Percentiles rank a stretch among this genome's conserved stretches.
phyloP scores from a whole-genome alignment of 2,329 filamentous ascomycete species.

The Trichoderma arundinaceum region DNA sequence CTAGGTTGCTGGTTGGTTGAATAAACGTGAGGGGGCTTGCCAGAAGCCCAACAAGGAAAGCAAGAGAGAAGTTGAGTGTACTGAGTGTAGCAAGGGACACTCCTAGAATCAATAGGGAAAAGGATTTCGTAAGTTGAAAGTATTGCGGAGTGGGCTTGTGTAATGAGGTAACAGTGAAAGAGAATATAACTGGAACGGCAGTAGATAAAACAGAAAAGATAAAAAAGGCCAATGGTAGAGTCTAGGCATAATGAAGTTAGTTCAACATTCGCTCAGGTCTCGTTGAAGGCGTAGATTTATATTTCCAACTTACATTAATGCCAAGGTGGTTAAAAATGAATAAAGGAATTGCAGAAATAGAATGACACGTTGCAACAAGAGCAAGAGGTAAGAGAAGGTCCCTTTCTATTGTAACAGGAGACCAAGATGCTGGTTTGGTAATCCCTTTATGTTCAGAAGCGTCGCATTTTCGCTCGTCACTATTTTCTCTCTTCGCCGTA shows the following conservation, averaged over 20 bases:
- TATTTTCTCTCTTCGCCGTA: neutral
- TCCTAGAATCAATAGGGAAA: constrained; percentile 89
- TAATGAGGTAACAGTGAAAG: constrained; percentile 57
- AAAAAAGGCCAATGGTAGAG: constrained; percentile 64
- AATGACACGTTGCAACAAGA: constrained; percentile 74
- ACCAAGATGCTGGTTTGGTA: neutral
- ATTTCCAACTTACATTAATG: constrained; percentile 60
- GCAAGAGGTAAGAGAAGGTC: constrained; percentile 74
- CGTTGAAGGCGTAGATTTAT: neutral
- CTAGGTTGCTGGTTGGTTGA: constrained; percentile 52
- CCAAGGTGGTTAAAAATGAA: constrained; percentile 83
- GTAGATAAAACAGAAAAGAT: constrained; percentile 61
- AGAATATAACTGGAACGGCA: constrained; percentile 62
- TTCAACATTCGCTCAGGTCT: neutral
- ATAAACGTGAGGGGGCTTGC: constrained; percentile 81
- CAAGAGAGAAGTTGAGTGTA: constrained; percentile 92
- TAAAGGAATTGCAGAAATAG: constrained; percentile 78
- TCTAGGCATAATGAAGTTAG: constrained; percentile 24
- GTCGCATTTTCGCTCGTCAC: constrained; percentile 27
- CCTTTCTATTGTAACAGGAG: constrained; percentile 42
- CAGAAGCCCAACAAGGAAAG: constrained; percentile 81
- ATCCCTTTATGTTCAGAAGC: neutral
- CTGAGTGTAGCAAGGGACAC: constrained; percentile 91
- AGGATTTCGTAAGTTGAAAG: constrained; percentile 80
- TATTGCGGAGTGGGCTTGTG: constrained; percentile 68